Evolutionary conservation across 2,329 filamentous ascomycete species (phyloP).

Genomic region (Hypomyces rosellus): DNA sequence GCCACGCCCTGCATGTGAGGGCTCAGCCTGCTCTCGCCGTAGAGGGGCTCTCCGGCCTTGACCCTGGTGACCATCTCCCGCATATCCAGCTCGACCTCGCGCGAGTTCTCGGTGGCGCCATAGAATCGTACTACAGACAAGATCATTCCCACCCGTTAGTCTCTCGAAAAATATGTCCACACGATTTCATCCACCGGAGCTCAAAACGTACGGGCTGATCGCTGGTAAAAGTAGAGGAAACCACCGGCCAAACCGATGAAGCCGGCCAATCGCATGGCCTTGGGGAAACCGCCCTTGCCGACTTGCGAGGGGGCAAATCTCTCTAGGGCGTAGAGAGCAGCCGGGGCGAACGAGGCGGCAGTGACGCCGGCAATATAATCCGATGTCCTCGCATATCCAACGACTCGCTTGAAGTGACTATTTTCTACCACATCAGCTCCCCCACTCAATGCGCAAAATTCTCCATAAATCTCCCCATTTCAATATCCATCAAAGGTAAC

Average conservation of each 20-base stretch:
- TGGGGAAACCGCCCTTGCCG: conserved; percentile 73
- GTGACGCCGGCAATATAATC: conserved; percentile 71
- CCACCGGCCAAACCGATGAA: conserved; percentile 69
- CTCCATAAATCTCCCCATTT: background rate
- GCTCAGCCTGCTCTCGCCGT: conserved; percentile 71
- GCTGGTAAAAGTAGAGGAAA: conserved; percentile 78
- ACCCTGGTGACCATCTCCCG: conserved; percentile 95
- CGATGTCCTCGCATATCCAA: conserved; percentile 76
- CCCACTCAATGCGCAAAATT: background rate
- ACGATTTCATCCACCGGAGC: too few relatives aligned
- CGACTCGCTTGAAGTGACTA: conserved; percentile 86
- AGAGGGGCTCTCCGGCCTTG: conserved; percentile 84
- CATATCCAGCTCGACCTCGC: conserved; percentile 96
- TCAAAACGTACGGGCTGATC: conserved; percentile 64
- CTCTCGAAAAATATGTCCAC: too few relatives aligned
- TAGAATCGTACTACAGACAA: conserved; percentile 80
- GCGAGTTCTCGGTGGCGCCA: conserved; percentile 84
- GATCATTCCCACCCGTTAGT: background rate
- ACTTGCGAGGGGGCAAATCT: conserved; percentile 78
- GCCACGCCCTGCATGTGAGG: conserved; percentile 93
- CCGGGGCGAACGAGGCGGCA: conserved; percentile 66
- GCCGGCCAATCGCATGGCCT: conserved; percentile 72
- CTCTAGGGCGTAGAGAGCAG: conserved; percentile 73
- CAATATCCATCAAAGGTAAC: background rate
- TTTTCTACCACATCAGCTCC: conserved; percentile 23